phyloP scores from a whole-genome alignment of 345 rosid genomes.

The Litchi chinensis region DNA sequence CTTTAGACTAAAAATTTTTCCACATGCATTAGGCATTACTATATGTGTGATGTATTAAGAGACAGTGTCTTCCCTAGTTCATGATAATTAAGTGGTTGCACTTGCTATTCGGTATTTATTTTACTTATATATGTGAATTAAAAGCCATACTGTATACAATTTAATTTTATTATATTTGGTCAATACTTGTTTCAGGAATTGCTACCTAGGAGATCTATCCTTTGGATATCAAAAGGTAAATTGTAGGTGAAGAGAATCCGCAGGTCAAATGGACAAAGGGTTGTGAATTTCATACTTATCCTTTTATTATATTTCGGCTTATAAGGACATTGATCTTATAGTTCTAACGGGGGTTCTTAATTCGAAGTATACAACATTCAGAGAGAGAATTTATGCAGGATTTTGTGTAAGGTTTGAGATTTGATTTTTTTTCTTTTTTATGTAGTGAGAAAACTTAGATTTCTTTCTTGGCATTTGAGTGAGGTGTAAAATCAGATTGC shows the following conservation, averaged over 20 bases:
- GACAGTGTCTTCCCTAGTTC: neutral
- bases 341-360: slow-evolving; percentile 44
- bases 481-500: slow-evolving; percentile 66
- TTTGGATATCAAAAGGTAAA: slow-evolving; percentile 40
- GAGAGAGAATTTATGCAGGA: slow-evolving; percentile 41
- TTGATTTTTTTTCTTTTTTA: slow-evolving; percentile 21
- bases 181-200: slow-evolving; percentile 55
- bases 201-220: slow-evolving; percentile 62
- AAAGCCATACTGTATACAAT: slow-evolving; percentile 9
- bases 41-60: neutral
- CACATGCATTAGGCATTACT: neutral
- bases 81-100: neutral
- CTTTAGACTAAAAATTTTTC: neutral
- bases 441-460: slow-evolving; percentile 38
- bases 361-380: slow-evolving; percentile 42
- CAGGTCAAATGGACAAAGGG: slow-evolving; percentile 35
- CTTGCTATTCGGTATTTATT: neutral
- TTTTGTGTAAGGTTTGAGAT: slow-evolving; percentile 56
- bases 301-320: slow-evolving; percentile 36
- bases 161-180: slow-evolving; percentile 6
- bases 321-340: slow-evolving; percentile 38
- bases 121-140: neutral
- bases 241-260: slow-evolving; percentile 44
- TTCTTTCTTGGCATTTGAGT: slow-evolving; percentile 54
- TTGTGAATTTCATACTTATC: slow-evolving; percentile 39